These are phyloP conservation scores for Neolecta irregularis DNA, from an alignment of 1,139 yeast species.

Conservation along the genomic window DNA sequence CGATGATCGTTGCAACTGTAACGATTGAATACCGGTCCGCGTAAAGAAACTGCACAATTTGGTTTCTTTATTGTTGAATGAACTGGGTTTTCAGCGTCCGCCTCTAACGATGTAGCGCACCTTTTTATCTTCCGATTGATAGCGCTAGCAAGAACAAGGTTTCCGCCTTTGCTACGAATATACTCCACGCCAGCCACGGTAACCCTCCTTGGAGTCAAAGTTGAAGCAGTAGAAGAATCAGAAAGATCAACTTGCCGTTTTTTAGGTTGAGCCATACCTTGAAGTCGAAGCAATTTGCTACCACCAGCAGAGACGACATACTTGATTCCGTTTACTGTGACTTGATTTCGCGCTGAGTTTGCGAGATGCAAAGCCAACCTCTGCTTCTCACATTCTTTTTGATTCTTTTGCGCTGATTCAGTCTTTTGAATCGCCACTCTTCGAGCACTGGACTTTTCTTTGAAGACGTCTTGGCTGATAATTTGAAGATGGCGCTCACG, in stretches of 20 bases:
- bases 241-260: neutral
- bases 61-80: neutral
- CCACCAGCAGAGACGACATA: constrained; percentile 13
- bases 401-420: neutral
- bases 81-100: neutral
- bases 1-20: neutral
- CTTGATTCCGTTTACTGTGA: constrained; percentile 10
- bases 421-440: constrained; percentile 1
- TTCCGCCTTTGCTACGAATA: constrained; percentile 1
- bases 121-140: constrained; percentile 1
- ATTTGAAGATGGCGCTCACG: constrained; percentile 2
- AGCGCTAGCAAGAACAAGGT: constrained; percentile 1
- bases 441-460: neutral
- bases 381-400: neutral
- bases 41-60: constrained; percentile 1
- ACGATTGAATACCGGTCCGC: neutral
- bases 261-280: neutral
- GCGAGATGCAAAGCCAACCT: too few relatives aligned
- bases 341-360: constrained; percentile 5
- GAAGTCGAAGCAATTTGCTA: constrained; percentile 2
- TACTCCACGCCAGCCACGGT: constrained; percentile 1
- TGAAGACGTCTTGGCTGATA: constrained; percentile 1
- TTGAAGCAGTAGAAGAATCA: constrained; percentile 1
- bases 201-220: neutral
- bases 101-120: neutral